phyloP scores from a whole-genome alignment of 441 rosid genomes.

The Capsella rubella region DNA sequence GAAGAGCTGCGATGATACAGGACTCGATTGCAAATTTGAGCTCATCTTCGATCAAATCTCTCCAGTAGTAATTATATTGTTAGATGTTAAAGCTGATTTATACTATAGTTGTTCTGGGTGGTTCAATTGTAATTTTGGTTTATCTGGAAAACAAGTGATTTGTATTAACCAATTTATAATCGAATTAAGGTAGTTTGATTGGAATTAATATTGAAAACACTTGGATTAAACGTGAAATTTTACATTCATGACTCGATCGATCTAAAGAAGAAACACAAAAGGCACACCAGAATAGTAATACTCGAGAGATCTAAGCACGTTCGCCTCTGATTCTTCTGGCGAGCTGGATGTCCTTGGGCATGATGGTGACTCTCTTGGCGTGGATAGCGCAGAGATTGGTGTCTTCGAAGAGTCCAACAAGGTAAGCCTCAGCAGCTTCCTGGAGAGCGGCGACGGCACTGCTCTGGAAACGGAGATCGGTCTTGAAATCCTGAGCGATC shows the following conservation, averaged over 20 bases:
- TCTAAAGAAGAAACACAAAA: neutral
- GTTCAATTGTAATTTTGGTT: no score
- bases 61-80: no score
- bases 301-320: conserved; percentile 40
- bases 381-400: conserved; percentile 67
- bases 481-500: conserved; percentile 72
- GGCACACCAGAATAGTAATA: neutral
- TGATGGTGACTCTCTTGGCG: conserved; percentile 68
- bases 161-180: no score
- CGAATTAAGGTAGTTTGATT: no score
- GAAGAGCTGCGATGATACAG: conserved; percentile 43
- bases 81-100: no score
- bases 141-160: no score
- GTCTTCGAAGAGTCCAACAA: conserved; percentile 63
- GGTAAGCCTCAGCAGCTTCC: conserved; percentile 67
- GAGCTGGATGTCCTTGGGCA: conserved; percentile 70
- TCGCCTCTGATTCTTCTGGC: conserved; percentile 70
- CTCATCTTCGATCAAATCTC: conserved; percentile 23
- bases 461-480: conserved; percentile 69
- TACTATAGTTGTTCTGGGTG: no score
- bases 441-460: conserved; percentile 67
- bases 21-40: conserved; percentile 30
- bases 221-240: neutral
- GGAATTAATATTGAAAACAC: neutral
- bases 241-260: neutral